Percentiles rank a stretch among this genome's conserved stretches.
These are phyloP conservation scores for Penicillium hordei DNA, from an alignment of 2,329 filamentous ascomycete species.

Conservation along the genomic window DNA sequence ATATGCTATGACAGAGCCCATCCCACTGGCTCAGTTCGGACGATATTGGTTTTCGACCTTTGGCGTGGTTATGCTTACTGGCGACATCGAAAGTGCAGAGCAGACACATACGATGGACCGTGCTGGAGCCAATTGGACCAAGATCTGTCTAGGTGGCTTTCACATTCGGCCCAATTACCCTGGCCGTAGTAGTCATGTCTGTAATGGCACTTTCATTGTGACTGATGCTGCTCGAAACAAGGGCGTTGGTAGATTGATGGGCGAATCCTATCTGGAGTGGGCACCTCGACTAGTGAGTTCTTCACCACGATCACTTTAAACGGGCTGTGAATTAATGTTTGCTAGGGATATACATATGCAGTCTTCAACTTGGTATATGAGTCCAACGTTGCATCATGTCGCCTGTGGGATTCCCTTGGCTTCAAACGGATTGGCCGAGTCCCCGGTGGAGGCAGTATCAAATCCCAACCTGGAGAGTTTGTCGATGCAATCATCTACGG, in stretches of 20 bases:
- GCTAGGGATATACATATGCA: slow-evolving; percentile 78
- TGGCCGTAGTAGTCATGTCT: slow-evolving; percentile 84
- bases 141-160: slow-evolving; percentile 82
- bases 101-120: slow-evolving; percentile 52
- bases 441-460: slow-evolving; percentile 67
- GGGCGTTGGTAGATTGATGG: slow-evolving; percentile 73
- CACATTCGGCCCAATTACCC: slow-evolving; percentile 95
- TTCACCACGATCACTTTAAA: slow-evolving; percentile 29
- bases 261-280: slow-evolving; percentile 74
- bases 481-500: slow-evolving; percentile 80
- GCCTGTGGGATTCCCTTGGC: slow-evolving; percentile 87
- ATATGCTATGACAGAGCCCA: slow-evolving; percentile 79
- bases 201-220: slow-evolving; percentile 72
- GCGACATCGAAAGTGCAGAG: slow-evolving; percentile 65
- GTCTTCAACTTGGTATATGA: slow-evolving; percentile 95
- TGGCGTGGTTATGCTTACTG: slow-evolving; percentile 81
- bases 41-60: slow-evolving; percentile 92
- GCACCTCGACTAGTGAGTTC: slow-evolving; percentile 60
- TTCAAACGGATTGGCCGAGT: slow-evolving; percentile 91
- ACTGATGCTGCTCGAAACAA: slow-evolving; percentile 71
- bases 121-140: slow-evolving; percentile 70
- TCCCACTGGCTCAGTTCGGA: slow-evolving; percentile 72
- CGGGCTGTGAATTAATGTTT: slow-evolving; percentile 30
- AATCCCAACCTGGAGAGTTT: slow-evolving; percentile 66
- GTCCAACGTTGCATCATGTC: slow-evolving; percentile 84